Evolutionary conservation across 2,329 filamentous ascomycete genomes (phyloP), one percentile per base, ranked within the genome.

Genomic region (Fusarium sp.): DNA sequence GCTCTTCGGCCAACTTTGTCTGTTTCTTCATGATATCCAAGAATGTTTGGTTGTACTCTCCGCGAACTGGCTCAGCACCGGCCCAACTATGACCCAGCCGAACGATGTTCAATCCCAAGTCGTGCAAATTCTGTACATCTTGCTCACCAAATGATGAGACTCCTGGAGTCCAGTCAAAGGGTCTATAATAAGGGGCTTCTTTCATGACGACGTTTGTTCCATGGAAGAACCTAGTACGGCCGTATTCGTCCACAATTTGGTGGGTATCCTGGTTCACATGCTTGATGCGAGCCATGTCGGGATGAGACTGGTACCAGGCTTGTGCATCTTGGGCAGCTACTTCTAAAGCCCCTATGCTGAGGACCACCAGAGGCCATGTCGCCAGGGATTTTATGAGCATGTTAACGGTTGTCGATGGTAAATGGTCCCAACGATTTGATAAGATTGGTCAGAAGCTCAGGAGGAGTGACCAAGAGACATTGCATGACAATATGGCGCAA

Each of bases 71-170:
- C 8, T 57, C 54, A 0, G 54, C 54, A 2, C 54, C 42, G 6
- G 54, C 54, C 42, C 54, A 57, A 3, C 54, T 49, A 5, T 57
- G 54, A 3, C 54, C 54, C 12, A 57, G 54, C 1, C 54, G 54
- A 2, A 57, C 41, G 20, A 57, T 49, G 18, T 49, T 57, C 7
- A 57, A 14, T 7, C 54, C 54, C 23, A 57, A 23, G 14, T 57
- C 32, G 0, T 38, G 54, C 23, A 57, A 17, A 1, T 57, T 49
- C 7, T 57, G 41, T 13, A 57, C 54, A 23, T 57, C 54, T 32
- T 13, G 33, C 1, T 38, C 23, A 11, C 42, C 32, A 2, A 57
- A 57, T 14, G 54, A 57, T 0, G 54, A 49, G 32, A 38, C 33
- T 2, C 41, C 54, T 0, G 33, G 54, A 49, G n/a, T 49, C 30